Base-by-base conservation (phyloP, 228 moss, liverwort and hornwort genomes). In the Sphagnum fallax region DNA sequence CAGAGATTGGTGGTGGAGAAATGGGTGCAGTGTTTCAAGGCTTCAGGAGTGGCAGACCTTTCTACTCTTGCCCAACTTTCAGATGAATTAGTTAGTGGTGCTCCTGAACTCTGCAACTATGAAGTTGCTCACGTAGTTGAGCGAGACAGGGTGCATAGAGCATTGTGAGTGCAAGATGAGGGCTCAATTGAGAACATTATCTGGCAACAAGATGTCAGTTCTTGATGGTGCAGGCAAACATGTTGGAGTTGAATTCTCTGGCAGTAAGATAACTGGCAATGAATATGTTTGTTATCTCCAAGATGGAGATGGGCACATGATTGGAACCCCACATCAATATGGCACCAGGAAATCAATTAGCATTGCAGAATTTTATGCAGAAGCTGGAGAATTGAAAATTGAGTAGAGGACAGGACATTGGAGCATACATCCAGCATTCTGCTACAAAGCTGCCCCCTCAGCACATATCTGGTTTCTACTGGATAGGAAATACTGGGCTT, bases 401-500 rank as follows among this genome's bases (percentile, higher is more conserved):
- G 65, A 60, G 53, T 57, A 50, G 51, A 52, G 76, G 64, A 57
- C 63, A 69, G 52, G 74, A 65, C 6, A 51, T 48, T 50, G 62
- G 47, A 66, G 67, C 62, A 68, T 18, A 67, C 15, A 61, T 52
- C 16, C 48, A 60, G 47, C 48, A 63, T 72, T 51, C 68, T 69
- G 47, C 51, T 63, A 52, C 58, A 51, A 51, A 66, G 62, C 62
- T 16, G 72, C 69, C 52, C 63, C 60, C 75, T 60, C 58, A 68
- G 52, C 59, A 60, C 11, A 11, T 77, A 48, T 67, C 73, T 64
- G 88, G 89, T 61, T 77, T 96, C 70, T 77, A 91, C 67, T 89
- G 92, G 92, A 89, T 96, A 77, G 91, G 95, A 53, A 74, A 76
- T 63, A 88, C 91, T 47, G 86, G 91, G 68, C 90, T 96, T 69